Conservation (phyloP, 2,329 filamentous ascomycete species). For the Neospermospora avenae region DNA sequence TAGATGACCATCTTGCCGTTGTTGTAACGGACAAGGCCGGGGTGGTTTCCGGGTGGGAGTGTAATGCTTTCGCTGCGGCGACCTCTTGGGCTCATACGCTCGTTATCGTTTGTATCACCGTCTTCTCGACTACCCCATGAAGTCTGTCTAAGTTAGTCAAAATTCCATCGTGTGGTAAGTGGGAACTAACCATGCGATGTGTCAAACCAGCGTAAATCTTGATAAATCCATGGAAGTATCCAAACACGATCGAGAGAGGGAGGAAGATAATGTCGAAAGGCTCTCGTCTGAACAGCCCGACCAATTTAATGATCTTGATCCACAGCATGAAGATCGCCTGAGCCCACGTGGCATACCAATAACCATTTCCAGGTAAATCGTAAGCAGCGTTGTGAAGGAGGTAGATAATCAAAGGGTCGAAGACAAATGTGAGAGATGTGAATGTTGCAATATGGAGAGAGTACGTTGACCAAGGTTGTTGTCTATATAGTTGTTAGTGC, state of each 20-base stretch:
- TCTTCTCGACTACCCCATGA: slow-evolving; percentile 94
- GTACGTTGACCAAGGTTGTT: slow-evolving; percentile 91
- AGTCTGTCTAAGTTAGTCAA: slow-evolving; percentile 55
- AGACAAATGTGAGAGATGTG: slow-evolving; percentile 78
- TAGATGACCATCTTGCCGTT: slow-evolving; percentile 35
- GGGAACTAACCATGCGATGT: slow-evolving; percentile 70
- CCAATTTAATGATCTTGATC: slow-evolving; percentile 86
- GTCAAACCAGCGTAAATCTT: slow-evolving; percentile 86
- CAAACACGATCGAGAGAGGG: slow-evolving; percentile 84
- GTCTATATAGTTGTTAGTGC: slow-evolving; percentile 48
- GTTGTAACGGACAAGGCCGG: slow-evolving; percentile 43
- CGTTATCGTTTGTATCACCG: slow-evolving; percentile 77
- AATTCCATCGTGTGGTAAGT: neutral
- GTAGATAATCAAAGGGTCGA: slow-evolving; percentile 71
- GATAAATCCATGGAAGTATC: slow-evolving; percentile 89
- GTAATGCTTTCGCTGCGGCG: slow-evolving; percentile 39
- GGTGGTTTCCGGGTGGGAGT: slow-evolving; percentile 42
- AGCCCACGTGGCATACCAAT: slow-evolving; percentile 54
- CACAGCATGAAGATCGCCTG: slow-evolving; percentile 77
- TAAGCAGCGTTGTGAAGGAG: slow-evolving; percentile 67
- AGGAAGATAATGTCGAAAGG: slow-evolving; percentile 77
- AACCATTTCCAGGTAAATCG: slow-evolving; percentile 52
- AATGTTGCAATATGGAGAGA: slow-evolving; percentile 90
- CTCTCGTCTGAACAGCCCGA: slow-evolving; percentile 81
- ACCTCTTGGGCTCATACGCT: slow-evolving; percentile 45